Evolutionary conservation across 2,329 filamentous ascomycete species (phyloP), one percentile per base, ranked within the genome.

Genomic region (Myotisia sp.): DNA sequence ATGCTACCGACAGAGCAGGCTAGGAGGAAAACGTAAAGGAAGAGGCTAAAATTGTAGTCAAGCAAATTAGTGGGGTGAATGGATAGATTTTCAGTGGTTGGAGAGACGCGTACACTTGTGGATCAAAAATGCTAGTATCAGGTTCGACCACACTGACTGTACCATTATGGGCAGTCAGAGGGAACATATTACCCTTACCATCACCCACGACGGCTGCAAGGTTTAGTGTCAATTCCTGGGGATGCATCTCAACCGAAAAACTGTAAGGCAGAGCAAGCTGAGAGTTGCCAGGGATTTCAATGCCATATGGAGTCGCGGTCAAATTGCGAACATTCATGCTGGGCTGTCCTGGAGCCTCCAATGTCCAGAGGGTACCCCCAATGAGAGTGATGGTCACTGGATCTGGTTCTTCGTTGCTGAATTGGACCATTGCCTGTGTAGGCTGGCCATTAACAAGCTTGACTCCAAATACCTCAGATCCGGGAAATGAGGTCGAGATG

Each of bases 361-460:
- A 53, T 53, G 73, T 69, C 54, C 67, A 65, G 41, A 98, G 71
- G 43, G 72, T 71, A 44, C 86, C 90, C 28, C 77, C 77, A 29
- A 94, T 62, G 48, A 92, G 71, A 53, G 76, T 69, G 40, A 98
- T 67, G 42, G 70, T 71, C 52, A 98, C 71, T 16, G 85, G 71
- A 34, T 68, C 67, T 8, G 72, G 67, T 62, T 98, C 90, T 42
- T 82, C 68, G 67, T 98, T 98, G 56, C 68, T 72, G 55, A 98
- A 68, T 50, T 84, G 76, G 48, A 98, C 64, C 35, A 92, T 62
- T 22, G 85, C 79, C 58, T 81, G 75, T 43, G 85, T 93, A 26
- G 84, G 74, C 45, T 79, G 77, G 52, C 85, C 84, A 56, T 98
- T 98, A 67, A 95, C 73, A 47, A 95, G 76, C 72, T 92, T 93